Base-by-base conservation (phyloP, 768 basidiomycete genomes). In the Heimioporus sp. region DNA sequence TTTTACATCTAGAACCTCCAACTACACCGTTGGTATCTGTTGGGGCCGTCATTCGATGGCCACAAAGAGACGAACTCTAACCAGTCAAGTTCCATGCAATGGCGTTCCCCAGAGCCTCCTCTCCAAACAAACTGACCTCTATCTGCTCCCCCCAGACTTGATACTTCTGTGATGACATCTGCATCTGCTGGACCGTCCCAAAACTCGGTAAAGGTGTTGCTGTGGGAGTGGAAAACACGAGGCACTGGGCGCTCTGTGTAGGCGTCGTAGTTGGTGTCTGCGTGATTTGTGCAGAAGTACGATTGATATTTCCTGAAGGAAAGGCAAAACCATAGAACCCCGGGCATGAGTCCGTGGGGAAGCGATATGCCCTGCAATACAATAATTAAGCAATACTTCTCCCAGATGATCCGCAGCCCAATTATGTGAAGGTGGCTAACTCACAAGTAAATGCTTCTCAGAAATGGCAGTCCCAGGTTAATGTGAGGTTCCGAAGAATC, bases 281-380 rank as follows among this genome's bases (percentile, higher is more conserved):
- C 16, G 53, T 43, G 5, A 65, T 55, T 21, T 64, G 57, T 12
- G 55, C 30, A 5, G 52, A 13, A 2, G 63, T 66, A 15, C 54
- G 52, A 32, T 65, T 64, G 34, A 61, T 15, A 6, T 56, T 45
- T 38, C 63, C 58, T 2, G 65, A 64, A 3, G 57, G 65, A 36
- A 67, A 67, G 5, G 63, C 63, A 24, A 66, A 66, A 17, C 60
- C 58, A 24, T 62, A 65, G 52, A 52, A 67, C 36, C 57, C 65
- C 10, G 65, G 63, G 42, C 65, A 67, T 20, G 47, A 51, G 20
- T 40, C 60, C 30, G 63, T 66, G n/a, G 60, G 66, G 40, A 65
- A 66, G 20, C 65, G 65, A 32, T 67, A 65, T 5, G 65, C 64
- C 42, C 64, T 65, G 38, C 15, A 41, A 43, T 12, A 17, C 40